These are phyloP conservation scores for Dunaliella primolecta DNA, from an alignment of 139 green algal genomes.

Conservation along the genomic window DNA sequence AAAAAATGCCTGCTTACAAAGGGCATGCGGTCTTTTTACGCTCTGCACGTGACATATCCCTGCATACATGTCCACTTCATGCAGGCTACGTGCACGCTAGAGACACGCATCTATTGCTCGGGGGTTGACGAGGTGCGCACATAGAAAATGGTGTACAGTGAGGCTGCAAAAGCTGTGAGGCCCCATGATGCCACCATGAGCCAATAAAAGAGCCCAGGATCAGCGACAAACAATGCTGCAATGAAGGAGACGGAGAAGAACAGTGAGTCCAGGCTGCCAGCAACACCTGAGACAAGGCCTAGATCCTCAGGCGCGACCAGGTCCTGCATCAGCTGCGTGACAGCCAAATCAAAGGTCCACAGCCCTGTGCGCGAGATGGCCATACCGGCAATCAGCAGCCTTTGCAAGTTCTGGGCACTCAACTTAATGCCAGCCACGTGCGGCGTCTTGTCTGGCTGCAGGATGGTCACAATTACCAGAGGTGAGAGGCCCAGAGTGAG, in stretches of 20 bases:
- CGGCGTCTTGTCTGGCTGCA: too few species aligned
- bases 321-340: conserved; percentile 82
- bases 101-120: too few species aligned
- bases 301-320: conserved; percentile 34
- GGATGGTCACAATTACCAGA: too few species aligned
- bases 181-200: conserved; percentile 53
- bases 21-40: too few species aligned
- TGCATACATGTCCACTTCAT: too few species aligned
- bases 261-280: conserved; percentile 66
- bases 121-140: background rate
- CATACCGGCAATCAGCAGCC: conserved; percentile 61
- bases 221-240: conserved; percentile 32
- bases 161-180: conserved; percentile 23
- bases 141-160: background rate
- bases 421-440: too few species aligned
- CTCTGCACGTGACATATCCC: too few species aligned
- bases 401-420: too few species aligned
- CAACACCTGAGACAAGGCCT: conserved; percentile 72
- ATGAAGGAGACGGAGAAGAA: conserved; percentile 65
- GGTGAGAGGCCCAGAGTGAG: too few species aligned
- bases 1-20: too few species aligned
- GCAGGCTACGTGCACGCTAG: too few species aligned
- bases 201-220: conserved; percentile 43
- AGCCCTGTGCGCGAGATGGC: conserved; percentile 69
- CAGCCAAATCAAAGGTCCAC: conserved; percentile 79